These are phyloP conservation scores for Hypomyces rosellus DNA, from an alignment of 2,329 filamentous ascomycete species.

Conservation along the genomic window DNA sequence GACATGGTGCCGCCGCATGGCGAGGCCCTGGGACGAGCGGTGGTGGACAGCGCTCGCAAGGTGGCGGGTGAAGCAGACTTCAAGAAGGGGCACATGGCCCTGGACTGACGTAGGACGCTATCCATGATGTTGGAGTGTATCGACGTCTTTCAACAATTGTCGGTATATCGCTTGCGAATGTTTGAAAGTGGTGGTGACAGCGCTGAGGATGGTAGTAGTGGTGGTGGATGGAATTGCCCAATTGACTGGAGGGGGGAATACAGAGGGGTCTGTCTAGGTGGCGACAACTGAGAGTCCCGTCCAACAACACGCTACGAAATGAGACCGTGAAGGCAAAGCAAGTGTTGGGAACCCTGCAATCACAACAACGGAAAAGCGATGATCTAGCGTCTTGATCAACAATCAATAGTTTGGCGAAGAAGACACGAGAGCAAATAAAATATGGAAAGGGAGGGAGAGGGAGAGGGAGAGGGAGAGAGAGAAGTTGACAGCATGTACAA, in stretches of 20 bases:
- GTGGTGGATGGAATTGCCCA: no score
- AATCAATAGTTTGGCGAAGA: not conserved
- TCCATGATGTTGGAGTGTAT: slow-evolving; percentile 61
- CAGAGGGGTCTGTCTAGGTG: no score
- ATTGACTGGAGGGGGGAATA: no score
- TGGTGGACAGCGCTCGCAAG: slow-evolving; percentile 79
- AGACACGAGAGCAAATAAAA: not conserved
- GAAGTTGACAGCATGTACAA: slow-evolving; percentile 14
- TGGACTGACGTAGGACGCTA: slow-evolving; percentile 87
- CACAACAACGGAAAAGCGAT: no score
- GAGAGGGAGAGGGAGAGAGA: slow-evolving; percentile 2
- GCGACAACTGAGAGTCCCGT: no score
- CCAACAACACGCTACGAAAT: no score
- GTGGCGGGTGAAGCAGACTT: slow-evolving; percentile 90
- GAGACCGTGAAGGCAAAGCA: no score
- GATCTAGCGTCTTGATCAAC: not conserved
- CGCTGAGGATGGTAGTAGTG: no score
- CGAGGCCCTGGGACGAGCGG: slow-evolving; percentile 58
- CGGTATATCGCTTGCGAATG: not conserved
- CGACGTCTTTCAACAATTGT: not conserved
- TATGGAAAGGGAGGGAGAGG: not conserved
- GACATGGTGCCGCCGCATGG: slow-evolving; percentile 90
- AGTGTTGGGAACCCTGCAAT: no score
- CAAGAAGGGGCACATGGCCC: slow-evolving; percentile 95
- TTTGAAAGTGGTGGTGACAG: not conserved